Evolutionary conservation across 176 grass and related monocot species (phyloP), one percentile per base, ranked within the genome.

Genomic region (Musa troglodytarum): DNA sequence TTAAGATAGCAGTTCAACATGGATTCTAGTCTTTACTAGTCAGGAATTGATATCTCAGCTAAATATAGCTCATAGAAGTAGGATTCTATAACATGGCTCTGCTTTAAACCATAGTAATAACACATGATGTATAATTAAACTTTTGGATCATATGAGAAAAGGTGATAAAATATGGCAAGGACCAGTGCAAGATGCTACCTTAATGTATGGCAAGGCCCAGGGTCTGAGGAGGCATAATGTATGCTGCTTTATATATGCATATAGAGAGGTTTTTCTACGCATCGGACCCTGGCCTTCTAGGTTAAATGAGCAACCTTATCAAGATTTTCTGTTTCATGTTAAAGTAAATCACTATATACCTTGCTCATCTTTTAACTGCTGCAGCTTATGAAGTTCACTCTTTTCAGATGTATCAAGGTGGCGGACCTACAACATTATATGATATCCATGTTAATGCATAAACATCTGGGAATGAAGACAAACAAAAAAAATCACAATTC

Each of bases 361-460:
- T 92, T 99, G 96, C 73, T 99, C 96, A 51, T 99, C 91, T 85
- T 99, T 99, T 72, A 99, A 83, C 69, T 86, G 88, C 57, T 99
- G 96, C 69, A 99, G 88, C 79, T 99, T 99, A 81, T 95, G 77
- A 65, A 99, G 85, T 88, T 99, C 96, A 2, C 91, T 99, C 86
- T 99, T 99, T 78, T 99, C 96, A 72, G 96, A 92, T 62, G 86
- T 89, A 87, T 99, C 96, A 76, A 99, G 96, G 82, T 99, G 88
- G 14, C 79, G 86, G 73, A 99, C 96, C 96, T 99, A 79, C 68
- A 81, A 73, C 12, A 13, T 53, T 52, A 54, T 15, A 29, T 49
- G 5, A 63, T 53, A 65, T 25, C 17, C 19, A 24, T 29, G 61
- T 22, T 62, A 53, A 28, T 59, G n/a, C 16, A 51, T 43, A 29